These are phyloP conservation scores for Plantago rigida DNA, from an alignment of 305 asterid genomes.

Conservation along the genomic window DNA sequence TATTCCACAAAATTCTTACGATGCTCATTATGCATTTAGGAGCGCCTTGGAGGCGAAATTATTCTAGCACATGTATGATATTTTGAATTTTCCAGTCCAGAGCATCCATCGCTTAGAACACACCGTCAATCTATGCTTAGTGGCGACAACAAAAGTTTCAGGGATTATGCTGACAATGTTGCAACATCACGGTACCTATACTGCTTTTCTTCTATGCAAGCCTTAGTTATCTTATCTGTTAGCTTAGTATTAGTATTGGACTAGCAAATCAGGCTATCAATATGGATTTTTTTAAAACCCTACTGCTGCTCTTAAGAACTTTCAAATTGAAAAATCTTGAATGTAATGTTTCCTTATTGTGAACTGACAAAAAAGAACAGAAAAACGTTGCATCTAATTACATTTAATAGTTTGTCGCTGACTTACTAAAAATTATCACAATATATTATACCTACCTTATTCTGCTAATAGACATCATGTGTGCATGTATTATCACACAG, in stretches of 20 bases:
- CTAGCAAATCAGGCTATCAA: slow-evolving; percentile 14
- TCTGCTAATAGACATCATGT: slow-evolving; percentile 3
- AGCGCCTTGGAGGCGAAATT: slow-evolving; percentile 14
- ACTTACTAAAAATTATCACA: background rate
- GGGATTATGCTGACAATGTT: slow-evolving; percentile 53
- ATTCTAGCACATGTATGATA: slow-evolving; percentile 28
- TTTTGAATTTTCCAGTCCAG: slow-evolving; percentile 57
- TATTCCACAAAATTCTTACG: slow-evolving; percentile 12
- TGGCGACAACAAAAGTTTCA: slow-evolving; percentile 62
- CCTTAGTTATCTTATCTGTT: background rate
- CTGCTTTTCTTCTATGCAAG: background rate
- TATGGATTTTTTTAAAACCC: slow-evolving; percentile 17
- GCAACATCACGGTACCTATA: slow-evolving; percentile 60
- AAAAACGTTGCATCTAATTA: background rate
- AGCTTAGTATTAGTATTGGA: background rate
- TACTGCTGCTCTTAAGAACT: background rate
- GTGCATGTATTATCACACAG: background rate
- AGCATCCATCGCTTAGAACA: slow-evolving; percentile 79
- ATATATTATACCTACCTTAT: background rate
- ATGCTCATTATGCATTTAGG: slow-evolving; percentile 19
- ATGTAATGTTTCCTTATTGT: slow-evolving; percentile 5
- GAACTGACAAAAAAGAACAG: background rate
- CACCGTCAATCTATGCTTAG: slow-evolving; percentile 90
- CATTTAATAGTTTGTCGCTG: background rate
- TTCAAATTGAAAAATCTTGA: background rate